Conservation (phyloP, 1,139 yeast species). For the Petasospora fabianii region DNA sequence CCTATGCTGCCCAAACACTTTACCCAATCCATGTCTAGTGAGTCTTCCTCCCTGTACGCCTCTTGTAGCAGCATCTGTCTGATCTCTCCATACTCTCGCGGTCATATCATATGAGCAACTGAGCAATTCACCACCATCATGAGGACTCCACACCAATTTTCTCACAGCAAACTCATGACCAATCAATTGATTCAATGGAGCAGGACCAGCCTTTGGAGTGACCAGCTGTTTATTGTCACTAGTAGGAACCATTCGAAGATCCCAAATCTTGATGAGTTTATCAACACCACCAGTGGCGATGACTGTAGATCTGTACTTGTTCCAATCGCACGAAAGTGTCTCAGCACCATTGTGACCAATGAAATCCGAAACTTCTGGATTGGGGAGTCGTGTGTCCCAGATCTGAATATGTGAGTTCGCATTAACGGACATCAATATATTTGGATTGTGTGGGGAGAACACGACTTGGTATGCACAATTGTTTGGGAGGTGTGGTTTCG, state of each 20-base stretch:
- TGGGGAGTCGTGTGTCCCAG: conserved; percentile 79
- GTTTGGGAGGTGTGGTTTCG: conserved; percentile 23
- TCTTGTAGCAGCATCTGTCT: conserved; percentile 36
- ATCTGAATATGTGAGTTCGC: conserved; percentile 75
- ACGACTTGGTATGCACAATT: conserved; percentile 75
- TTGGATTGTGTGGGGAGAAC: conserved; percentile 84
- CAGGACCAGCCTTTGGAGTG: conserved; percentile 47
- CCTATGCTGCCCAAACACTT: conserved; percentile 65
- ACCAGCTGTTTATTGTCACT: conserved; percentile 35
- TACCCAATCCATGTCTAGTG: conserved; percentile 45
- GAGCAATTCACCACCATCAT: conserved; percentile 63
- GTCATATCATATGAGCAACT: conserved; percentile 93
- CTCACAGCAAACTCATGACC: conserved; percentile 92
- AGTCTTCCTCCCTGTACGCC: conserved; percentile 36
- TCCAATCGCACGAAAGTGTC: conserved; percentile 80
- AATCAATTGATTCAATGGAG: conserved; percentile 71
- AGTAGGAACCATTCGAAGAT: conserved; percentile 63
- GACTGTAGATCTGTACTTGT: conserved; percentile 75
- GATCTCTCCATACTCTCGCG: conserved; percentile 79
- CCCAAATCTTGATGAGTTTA: conserved; percentile 82
- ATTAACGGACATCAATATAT: conserved; percentile 66
- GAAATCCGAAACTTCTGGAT: conserved; percentile 50
- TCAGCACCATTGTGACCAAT: conserved; percentile 81
- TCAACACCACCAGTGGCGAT: conserved; percentile 92
- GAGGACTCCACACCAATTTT: conserved; percentile 86